phyloP scores from a whole-genome alignment of 352 stramenopile genomes.

The Pythium diclinum region DNA sequence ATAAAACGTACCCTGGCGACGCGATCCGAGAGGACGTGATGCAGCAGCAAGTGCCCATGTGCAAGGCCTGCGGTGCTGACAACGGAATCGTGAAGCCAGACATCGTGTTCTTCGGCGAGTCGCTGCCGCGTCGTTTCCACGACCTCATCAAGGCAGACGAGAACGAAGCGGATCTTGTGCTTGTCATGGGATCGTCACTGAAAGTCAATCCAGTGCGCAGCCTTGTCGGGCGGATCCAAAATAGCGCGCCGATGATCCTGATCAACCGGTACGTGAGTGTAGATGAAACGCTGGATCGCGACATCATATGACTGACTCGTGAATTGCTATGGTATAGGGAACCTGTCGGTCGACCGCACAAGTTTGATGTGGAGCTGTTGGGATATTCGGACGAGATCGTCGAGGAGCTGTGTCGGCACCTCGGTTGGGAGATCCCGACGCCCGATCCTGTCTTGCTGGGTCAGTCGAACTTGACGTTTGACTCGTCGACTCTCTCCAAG shows the following conservation, averaged over 20 bases:
- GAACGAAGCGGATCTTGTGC: slow-evolving; percentile 91
- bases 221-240: slow-evolving; percentile 81
- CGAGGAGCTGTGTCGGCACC: slow-evolving; percentile 68
- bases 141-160: slow-evolving; percentile 79
- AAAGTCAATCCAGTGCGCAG: slow-evolving; percentile 95
- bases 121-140: slow-evolving; percentile 88
- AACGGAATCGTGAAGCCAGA: slow-evolving; percentile 96
- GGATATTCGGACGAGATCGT: slow-evolving; percentile 86
- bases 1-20: slow-evolving; percentile 69
- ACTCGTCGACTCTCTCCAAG: slow-evolving; percentile 27
- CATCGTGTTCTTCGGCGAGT: slow-evolving; percentile 98
- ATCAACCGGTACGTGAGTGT: slow-evolving; percentile 59
- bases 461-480: slow-evolving; percentile 51
- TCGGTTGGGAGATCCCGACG: slow-evolving; percentile 75
- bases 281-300: too few species aligned
- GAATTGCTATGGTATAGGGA: slow-evolving; percentile 32
- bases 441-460: slow-evolving; percentile 62
- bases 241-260: slow-evolving; percentile 79
- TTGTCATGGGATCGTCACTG: slow-evolving; percentile 99
- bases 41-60: slow-evolving; percentile 80
- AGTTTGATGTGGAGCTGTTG: slow-evolving; percentile 82
- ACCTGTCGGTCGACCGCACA: slow-evolving; percentile 74
- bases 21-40: slow-evolving; percentile 85
- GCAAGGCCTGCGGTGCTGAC: slow-evolving; percentile 49
- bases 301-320: too few species aligned